Evolutionary conservation across 805 yeast species (phyloP).

Genomic region (Myxozyma melibiosi): DNA sequence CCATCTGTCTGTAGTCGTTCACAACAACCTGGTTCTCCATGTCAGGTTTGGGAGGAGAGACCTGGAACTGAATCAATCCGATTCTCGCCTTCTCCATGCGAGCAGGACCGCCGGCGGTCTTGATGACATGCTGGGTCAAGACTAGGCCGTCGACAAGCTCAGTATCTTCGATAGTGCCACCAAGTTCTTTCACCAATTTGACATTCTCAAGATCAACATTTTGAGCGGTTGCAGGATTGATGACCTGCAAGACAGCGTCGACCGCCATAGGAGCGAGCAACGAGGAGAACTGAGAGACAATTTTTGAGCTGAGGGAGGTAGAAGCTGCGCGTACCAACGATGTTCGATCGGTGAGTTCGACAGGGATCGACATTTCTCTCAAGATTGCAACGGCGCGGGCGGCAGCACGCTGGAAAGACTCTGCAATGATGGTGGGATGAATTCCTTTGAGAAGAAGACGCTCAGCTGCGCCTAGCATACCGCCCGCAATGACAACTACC

Average conservation of each 20-base stretch:
- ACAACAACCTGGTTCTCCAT: slow-evolving; percentile 97
- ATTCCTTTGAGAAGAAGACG: slow-evolving; percentile 81
- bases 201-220: slow-evolving; percentile 87
- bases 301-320: slow-evolving; percentile 90
- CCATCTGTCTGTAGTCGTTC: slow-evolving; percentile 98
- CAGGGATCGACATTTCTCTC: slow-evolving; percentile 79
- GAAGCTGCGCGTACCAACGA: slow-evolving; percentile 88
- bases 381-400: slow-evolving; percentile 77
- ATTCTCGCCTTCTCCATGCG: slow-evolving; percentile 92
- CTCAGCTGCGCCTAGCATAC: slow-evolving; percentile 93
- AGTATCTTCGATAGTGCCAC: slow-evolving; percentile 97
- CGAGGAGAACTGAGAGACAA: slow-evolving; percentile 88
- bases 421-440: slow-evolving; percentile 94
- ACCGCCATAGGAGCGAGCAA: slow-evolving; percentile 91
- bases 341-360: slow-evolving; percentile 78
- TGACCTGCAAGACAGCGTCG: slow-evolving; percentile 83
- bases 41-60: slow-evolving; percentile 96
- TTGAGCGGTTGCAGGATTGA: slow-evolving; percentile 57
- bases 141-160: slow-evolving; percentile 92
- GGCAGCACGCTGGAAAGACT: slow-evolving; percentile 89
- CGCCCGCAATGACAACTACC: slow-evolving; percentile 94
- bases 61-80: slow-evolving; percentile 88
- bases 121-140: slow-evolving; percentile 84
- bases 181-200: slow-evolving; percentile 87
- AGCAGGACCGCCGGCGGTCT: slow-evolving; percentile 92